A percentile compares a stretch with the other conserved stretches of the same genome.
Conservation (phyloP, 768 basidiomycete species). For the Termitomyces sp. region DNA sequence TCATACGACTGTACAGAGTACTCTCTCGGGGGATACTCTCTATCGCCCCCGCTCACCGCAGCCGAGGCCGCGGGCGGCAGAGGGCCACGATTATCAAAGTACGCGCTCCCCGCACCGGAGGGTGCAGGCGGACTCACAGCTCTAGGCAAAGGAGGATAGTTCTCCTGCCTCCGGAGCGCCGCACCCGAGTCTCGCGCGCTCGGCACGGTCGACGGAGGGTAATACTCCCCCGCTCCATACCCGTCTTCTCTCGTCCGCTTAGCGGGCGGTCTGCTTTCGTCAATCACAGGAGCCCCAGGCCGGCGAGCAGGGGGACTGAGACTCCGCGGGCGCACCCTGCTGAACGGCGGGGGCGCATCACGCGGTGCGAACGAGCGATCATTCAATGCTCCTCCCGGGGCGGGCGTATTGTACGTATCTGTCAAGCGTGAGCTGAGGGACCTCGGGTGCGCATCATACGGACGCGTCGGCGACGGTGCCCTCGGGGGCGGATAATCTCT, state of each 20-base stretch:
- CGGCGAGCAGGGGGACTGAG: conserved; percentile 37
- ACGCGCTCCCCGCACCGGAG: conserved; percentile 17
- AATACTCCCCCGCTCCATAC: conserved; percentile 24
- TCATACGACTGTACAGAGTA: conserved; percentile 30
- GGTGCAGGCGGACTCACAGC: conserved; percentile 21
- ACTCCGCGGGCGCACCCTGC: conserved; percentile 41
- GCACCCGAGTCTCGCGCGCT: conserved; percentile 10
- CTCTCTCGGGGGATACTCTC: conserved; percentile 26
- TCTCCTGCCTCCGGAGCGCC: conserved; percentile 17
- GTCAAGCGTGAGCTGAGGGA: conserved; percentile 14
- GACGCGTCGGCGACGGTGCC: conserved; percentile 12
- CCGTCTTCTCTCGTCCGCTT: conserved; percentile 42
- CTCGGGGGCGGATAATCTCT: conserved; percentile 17
- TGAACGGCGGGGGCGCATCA: conserved; percentile 17
- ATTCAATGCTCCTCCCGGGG: background rate
- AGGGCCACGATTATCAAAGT: conserved; percentile 27
- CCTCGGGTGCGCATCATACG: conserved; percentile 12
- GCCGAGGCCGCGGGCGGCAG: conserved; percentile 15
- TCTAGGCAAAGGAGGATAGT: conserved; percentile 27
- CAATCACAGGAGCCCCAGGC: conserved; percentile 19
- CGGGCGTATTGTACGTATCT: conserved; percentile 11
- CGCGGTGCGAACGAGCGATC: conserved; percentile 14
- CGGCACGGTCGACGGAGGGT: conserved; percentile 19
- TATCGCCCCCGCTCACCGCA: conserved; percentile 17
- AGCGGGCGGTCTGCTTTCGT: conserved; percentile 38